A percentile compares a stretch with the other conserved stretches of the same genome.
Evolutionary conservation across 225 moss, liverwort and hornwort genomes (phyloP).

Genomic region (Pseudisothecium myosuroides): DNA sequence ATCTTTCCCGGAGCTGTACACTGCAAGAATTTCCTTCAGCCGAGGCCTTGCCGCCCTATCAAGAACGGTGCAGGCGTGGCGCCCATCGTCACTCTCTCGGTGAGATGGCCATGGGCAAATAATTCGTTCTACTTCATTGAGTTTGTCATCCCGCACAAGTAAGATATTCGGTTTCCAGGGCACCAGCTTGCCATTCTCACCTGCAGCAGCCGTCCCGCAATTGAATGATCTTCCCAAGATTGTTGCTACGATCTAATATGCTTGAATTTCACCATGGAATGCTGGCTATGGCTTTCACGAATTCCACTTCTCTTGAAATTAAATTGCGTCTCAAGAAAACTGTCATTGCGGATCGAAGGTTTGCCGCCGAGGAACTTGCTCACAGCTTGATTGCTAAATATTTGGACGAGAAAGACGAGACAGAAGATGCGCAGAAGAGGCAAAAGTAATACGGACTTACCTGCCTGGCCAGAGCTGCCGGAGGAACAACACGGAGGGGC

Average conservation of each 20-base stretch:
- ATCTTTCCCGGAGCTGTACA: conserved; percentile 59
- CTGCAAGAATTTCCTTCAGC: conserved; percentile 72
- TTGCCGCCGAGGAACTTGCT: not conserved
- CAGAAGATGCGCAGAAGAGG: not conserved
- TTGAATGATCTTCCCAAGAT: not conserved
- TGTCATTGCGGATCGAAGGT: not conserved
- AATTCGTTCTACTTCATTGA: conserved; percentile 32
- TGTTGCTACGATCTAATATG: not conserved
- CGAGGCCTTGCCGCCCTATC: conserved; percentile 27
- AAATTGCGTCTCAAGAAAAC: not conserved
- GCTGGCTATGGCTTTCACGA: not conserved
- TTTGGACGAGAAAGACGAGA: not conserved
- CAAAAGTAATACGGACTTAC: not conserved
- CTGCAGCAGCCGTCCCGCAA: not conserved
- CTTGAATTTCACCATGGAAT: not conserved
- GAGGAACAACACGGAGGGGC: not conserved
- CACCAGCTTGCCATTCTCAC: not conserved
- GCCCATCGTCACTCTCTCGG: conserved; percentile 13
- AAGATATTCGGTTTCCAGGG: conserved; percentile 51
- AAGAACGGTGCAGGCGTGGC: conserved; percentile 20
- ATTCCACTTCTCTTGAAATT: not conserved
- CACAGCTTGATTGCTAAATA: not conserved
- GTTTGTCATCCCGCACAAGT: conserved; percentile 34
- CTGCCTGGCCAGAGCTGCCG: conserved; percentile 1
- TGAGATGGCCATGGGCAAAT: conserved; percentile 36